Evolutionary conservation across 1,284 basidiomycete genomes (phyloP), one percentile per base, ranked within the genome.

Genomic region (Boletus sp.): DNA sequence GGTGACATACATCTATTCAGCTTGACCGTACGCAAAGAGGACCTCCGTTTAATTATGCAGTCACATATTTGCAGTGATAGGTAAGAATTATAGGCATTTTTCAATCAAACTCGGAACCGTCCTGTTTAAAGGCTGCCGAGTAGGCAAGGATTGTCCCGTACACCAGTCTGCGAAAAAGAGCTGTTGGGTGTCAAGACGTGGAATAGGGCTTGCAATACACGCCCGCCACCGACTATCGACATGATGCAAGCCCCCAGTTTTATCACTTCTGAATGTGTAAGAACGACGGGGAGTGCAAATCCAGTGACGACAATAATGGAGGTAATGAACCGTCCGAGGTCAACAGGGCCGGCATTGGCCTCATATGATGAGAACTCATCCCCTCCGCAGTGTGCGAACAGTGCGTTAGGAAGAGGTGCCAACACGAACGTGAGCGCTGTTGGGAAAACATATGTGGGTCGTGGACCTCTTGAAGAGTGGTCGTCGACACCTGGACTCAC

Each of bases 61-160:
- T 55, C 46, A 32, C 53, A 51, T 53, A 49, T 50, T 44, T 53
- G 56, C 46, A 49, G 49, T 26, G 33, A 34, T 44, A 32, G 22
- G 19, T 32, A 49, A 36, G 45, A 35, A 38, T n/a, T 26, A 42
- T 27, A 27, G 33, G 16, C 8, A 16, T 42, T 35, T 16, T 19
- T 46, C 47, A 87, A 53, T 87, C 85, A 55, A 78, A 89, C 50
- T 90, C 88, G 19, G 84, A 82, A 26, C 80, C 76, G 38, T 87
- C 86, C 63, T 87, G 80, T 55, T 70, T 83, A 69, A 96, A 94
- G 49, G 84, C 84, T 34, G 91, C 89, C 38, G 85, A 80, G 65
- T 94, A 95, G 12, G 88, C 82, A 54, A 93, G 57, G 57, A 95
- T 96, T 9, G 96, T 99, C 5, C 88, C 91, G 65, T 99, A 99